Evolutionary conservation across 2,329 filamentous ascomycete genomes (phyloP).

Genomic region (Dactylellina parvicollis): DNA sequence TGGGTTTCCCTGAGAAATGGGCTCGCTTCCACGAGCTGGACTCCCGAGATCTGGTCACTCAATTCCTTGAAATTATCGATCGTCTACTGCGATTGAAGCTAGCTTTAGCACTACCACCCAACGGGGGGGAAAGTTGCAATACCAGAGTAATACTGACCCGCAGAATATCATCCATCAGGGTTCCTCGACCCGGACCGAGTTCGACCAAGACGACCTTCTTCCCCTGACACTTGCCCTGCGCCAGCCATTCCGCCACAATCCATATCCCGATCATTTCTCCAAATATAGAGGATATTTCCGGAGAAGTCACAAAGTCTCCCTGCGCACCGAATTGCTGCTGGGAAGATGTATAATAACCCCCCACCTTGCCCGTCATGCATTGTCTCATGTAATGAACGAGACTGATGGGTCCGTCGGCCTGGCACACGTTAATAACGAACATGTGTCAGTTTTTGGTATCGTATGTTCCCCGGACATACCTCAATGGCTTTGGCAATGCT

Average conservation of each 20-base stretch:
- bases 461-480: slow-evolving; percentile 13
- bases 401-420: slow-evolving; percentile 88
- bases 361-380: slow-evolving; percentile 88
- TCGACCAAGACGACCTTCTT: slow-evolving; percentile 80
- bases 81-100: slow-evolving; percentile 67
- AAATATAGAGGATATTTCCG: slow-evolving; percentile 97
- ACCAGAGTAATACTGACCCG: slow-evolving; percentile 69
- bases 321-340: slow-evolving; percentile 90
- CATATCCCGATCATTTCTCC: slow-evolving; percentile 93
- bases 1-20: slow-evolving; percentile 67
- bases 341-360: slow-evolving; percentile 87
- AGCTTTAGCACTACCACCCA: slow-evolving; percentile 9
- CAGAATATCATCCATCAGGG: slow-evolving; percentile 95
- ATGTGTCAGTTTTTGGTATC: not conserved
- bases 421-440: slow-evolving; percentile 60
- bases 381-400: slow-evolving; percentile 98
- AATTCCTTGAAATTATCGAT: slow-evolving; percentile 84
- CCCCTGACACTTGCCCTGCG: slow-evolving; percentile 71
- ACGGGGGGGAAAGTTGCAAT: slow-evolving; percentile 6
- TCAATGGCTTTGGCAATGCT: slow-evolving; percentile 53
- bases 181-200: slow-evolving; percentile 91
- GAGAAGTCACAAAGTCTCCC: slow-evolving; percentile 96
- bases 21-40: slow-evolving; percentile 96
- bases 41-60: slow-evolving; percentile 78
- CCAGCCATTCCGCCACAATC: slow-evolving; percentile 96